phyloP scores from a whole-genome alignment of 2,329 filamentous ascomycete species.

The Trichoderma sp. region DNA sequence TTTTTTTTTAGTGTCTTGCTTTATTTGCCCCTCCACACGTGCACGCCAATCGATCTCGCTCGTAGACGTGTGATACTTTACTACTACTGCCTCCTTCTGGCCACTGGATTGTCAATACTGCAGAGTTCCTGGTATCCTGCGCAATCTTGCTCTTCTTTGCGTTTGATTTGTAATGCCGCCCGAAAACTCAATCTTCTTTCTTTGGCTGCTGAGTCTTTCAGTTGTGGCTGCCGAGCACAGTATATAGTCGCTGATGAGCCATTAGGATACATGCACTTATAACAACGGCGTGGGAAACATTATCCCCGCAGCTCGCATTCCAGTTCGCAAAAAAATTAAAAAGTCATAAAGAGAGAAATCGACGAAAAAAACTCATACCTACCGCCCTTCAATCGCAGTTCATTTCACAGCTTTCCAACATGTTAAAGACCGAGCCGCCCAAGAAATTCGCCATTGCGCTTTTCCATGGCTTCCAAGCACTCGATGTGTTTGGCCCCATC shows the following conservation, averaged over 20 bases:
- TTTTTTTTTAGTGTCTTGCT: background rate
- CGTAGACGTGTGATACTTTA: background rate
- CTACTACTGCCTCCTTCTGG: background rate
- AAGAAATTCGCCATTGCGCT: constrained; percentile 38
- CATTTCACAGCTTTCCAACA: background rate
- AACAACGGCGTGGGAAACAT: background rate
- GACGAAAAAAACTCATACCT: no score
- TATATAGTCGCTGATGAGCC: background rate
- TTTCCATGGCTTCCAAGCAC: constrained; percentile 41
- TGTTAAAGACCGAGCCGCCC: constrained; percentile 4
- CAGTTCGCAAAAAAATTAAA: background rate
- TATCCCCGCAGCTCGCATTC: background rate
- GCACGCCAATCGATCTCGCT: background rate
- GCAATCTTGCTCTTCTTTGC: background rate
- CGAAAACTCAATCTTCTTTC: background rate
- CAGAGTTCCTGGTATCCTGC: background rate
- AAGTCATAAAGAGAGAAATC: background rate
- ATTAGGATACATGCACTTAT: background rate
- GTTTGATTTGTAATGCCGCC: background rate
- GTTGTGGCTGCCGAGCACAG: background rate
- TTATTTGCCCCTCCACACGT: background rate
- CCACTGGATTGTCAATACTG: background rate
- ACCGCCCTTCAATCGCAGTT: background rate
- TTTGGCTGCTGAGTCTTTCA: background rate
- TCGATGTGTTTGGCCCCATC: constrained; percentile 46